Conservation (phyloP, 164 flowering plant species). For the Tetrastigma voinierianum region DNA sequence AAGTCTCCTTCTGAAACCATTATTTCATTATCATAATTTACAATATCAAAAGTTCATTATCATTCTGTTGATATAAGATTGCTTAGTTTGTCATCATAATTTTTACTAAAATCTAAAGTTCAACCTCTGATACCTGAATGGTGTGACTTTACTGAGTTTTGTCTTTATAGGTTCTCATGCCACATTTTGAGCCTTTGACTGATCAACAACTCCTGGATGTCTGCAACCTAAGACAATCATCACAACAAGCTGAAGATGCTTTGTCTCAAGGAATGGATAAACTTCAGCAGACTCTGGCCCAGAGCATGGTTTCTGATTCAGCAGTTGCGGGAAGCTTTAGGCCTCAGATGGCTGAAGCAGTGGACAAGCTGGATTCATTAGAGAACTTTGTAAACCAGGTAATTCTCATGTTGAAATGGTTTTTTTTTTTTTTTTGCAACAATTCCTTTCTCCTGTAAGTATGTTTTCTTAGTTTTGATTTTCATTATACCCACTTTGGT, state of each 20-base stretch:
- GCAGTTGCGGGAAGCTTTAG: constrained; percentile 40
- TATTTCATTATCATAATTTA: background rate
- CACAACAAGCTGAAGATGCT: constrained; percentile 95
- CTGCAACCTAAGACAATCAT: constrained; percentile 58
- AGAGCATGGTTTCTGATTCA: constrained; percentile 43
- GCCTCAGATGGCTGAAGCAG: constrained; percentile 59
- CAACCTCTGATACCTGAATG: background rate
- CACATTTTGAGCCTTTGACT: constrained; percentile 65
- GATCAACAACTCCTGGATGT: constrained; percentile 59
- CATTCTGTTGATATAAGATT: background rate
- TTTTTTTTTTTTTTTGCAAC: no score
- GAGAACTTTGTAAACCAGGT: constrained; percentile 81
- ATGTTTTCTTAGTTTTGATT: background rate
- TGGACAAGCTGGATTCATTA: constrained; percentile 69
- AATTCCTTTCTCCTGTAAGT: background rate
- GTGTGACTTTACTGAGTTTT: background rate
- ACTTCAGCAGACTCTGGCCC: constrained; percentile 69
- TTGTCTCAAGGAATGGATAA: constrained; percentile 91
- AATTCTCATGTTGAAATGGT: constrained; percentile 1
- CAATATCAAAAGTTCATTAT: background rate
- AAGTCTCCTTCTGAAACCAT: background rate
- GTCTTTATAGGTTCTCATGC: constrained; percentile 57
- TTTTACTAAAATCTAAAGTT: background rate
- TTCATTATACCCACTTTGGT: background rate
- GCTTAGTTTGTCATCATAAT: background rate